These are phyloP conservation scores for Nannochloropsis gaditana DNA, from an alignment of 108 stramenopile species.

Conservation along the genomic window DNA sequence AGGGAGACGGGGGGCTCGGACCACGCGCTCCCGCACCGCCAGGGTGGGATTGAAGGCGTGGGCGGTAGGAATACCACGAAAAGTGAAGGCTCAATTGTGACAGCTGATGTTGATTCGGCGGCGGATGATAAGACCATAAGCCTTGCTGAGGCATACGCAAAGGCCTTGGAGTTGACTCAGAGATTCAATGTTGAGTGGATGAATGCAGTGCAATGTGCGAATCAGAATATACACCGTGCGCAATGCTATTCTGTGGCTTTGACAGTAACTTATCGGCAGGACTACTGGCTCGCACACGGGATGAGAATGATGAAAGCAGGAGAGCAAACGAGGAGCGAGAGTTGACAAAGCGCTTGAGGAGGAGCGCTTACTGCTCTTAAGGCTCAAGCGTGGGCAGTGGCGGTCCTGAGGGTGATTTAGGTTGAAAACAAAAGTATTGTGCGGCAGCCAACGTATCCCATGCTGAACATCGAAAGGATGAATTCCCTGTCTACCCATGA, in stretches of 20 bases:
- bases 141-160: not conserved
- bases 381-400: too few species aligned
- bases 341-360: too few species aligned
- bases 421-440: too few species aligned
- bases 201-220: not conserved
- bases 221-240: not conserved
- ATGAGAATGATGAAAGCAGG: not conserved
- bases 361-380: too few species aligned
- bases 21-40: not conserved
- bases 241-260: not conserved
- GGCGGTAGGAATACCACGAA: not conserved
- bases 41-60: not conserved
- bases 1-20: not conserved
- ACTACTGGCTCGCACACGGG: not conserved
- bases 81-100: not conserved
- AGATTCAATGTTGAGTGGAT: not conserved
- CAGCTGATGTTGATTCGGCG: not conserved
- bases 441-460: too few species aligned
- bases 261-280: not conserved
- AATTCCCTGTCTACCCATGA: too few species aligned
- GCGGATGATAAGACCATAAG: not conserved
- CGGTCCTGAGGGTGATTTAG: too few species aligned
- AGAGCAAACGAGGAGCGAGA: too few species aligned
- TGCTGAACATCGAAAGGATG: too few species aligned
- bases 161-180: not conserved